Percentiles rank a stretch among this genome's conserved stretches.
These are phyloP conservation scores for Eremothecium gossypii DNA, from an alignment of 1,139 yeast species.

Conservation along the genomic window DNA sequence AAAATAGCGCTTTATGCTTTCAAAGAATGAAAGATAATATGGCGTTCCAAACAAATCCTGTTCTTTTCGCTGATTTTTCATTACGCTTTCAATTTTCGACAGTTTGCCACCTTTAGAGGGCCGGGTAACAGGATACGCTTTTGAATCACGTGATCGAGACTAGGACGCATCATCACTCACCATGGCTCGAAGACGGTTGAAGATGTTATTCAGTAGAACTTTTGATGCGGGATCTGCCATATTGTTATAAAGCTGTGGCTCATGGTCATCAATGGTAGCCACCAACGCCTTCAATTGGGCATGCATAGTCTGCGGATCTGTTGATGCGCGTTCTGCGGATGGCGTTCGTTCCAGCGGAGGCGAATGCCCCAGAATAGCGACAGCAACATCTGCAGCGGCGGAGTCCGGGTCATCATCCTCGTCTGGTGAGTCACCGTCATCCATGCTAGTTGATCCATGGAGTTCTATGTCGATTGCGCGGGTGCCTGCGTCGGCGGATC, in stretches of 20 bases:
- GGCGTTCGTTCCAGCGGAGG: constrained; percentile 8
- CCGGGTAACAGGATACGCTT: constrained; percentile 5
- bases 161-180: not conserved
- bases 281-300: constrained; percentile 12
- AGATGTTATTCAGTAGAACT: constrained; percentile 7
- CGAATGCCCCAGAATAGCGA: constrained; percentile 4
- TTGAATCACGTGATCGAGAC: not conserved
- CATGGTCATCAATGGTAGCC: constrained; percentile 13
- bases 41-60: not conserved
- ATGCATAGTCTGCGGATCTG: constrained; percentile 1
- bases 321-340: constrained; percentile 7
- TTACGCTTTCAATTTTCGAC: not conserved
- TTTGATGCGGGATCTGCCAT: constrained; percentile 6
- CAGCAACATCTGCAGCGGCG: constrained; percentile 8
- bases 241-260: constrained; percentile 11
- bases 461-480: constrained; percentile 6
- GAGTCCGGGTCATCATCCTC: constrained; percentile 4
- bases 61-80: not conserved
- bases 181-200: constrained; percentile 7
- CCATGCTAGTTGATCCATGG: constrained; percentile 1
- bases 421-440: not conserved
- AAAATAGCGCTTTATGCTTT: not conserved
- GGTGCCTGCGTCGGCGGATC: not conserved
- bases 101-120: constrained; percentile 2
- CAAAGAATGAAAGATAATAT: not conserved